Conservation (phyloP, 768 basidiomycete genomes). For the Cantharellus cinnabarinus region DNA sequence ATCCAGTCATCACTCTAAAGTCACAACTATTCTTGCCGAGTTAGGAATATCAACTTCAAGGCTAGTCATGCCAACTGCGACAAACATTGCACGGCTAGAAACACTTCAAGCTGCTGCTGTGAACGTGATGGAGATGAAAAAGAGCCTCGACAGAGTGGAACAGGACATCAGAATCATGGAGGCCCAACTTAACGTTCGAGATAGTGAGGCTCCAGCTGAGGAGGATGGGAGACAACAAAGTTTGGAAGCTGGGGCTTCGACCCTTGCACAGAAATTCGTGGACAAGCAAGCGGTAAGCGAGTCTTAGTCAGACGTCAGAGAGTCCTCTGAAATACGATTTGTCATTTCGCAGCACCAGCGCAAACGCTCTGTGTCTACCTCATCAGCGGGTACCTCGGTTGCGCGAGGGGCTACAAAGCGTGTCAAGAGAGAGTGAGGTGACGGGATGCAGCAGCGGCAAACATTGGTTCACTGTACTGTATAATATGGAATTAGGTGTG, state of each 20-base stretch:
- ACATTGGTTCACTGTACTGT: too few relatives aligned
- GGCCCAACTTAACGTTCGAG: conserved; percentile 34
- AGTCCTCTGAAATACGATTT: neutral
- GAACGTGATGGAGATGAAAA: conserved; percentile 73
- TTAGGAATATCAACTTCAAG: conserved; percentile 50
- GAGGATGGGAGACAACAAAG: neutral
- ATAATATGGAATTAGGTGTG: too few relatives aligned
- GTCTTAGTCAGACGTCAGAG: neutral
- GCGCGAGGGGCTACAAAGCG: neutral
- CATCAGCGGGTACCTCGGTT: neutral
- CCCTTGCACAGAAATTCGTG: neutral
- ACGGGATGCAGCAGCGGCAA: too few relatives aligned
- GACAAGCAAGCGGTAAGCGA: neutral
- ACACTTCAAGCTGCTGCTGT: conserved; percentile 49
- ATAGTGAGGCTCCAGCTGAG: conserved; percentile 23
- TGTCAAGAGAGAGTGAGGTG: neutral
- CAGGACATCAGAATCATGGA: conserved; percentile 62
- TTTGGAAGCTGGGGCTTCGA: neutral
- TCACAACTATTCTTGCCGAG: conserved; percentile 57
- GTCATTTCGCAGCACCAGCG: neutral
- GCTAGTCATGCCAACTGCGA: conserved; percentile 86
- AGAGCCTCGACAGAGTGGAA: conserved; percentile 65
- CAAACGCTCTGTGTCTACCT: neutral
- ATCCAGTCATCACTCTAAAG: conserved; percentile 47
- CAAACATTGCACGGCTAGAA: conserved; percentile 57